phyloP scores from a whole-genome alignment of 768 basidiomycete species.

The Mycena capillaripes region DNA sequence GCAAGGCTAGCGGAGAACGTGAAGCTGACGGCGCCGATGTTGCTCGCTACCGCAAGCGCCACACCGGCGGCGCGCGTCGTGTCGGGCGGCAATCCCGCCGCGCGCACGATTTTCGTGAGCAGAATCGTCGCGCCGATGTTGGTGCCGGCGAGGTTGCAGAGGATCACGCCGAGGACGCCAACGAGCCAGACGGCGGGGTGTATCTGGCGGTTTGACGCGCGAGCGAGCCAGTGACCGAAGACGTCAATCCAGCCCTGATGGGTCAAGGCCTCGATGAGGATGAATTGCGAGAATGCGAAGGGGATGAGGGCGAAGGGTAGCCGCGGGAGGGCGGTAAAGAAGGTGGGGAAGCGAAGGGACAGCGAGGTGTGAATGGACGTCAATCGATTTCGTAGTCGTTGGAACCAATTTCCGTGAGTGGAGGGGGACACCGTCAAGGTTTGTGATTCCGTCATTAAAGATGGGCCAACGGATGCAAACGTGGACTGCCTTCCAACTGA shows the following conservation, averaged over 20 bases:
- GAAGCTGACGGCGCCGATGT: slow-evolving; percentile 92
- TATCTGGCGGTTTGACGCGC: slow-evolving; percentile 57
- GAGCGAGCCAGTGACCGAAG: slow-evolving; percentile 78
- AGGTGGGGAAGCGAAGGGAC: slow-evolving; percentile 75
- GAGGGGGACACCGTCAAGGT: not conserved
- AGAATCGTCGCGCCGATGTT: slow-evolving; percentile 95
- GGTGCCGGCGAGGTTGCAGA: slow-evolving; percentile 89
- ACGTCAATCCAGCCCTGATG: slow-evolving; percentile 90
- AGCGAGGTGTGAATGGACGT: slow-evolving; percentile 29
- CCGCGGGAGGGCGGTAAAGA: slow-evolving; percentile 72
- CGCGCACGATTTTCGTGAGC: slow-evolving; percentile 84
- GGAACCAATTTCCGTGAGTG: not conserved
- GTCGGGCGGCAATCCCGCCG: slow-evolving; percentile 53
- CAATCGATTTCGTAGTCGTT: slow-evolving; percentile 4
- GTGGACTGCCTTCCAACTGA: slow-evolving; percentile 72
- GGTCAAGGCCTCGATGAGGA: slow-evolving; percentile 88
- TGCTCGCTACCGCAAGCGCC: slow-evolving; percentile 87
- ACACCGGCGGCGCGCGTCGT: slow-evolving; percentile 70
- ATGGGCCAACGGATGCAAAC: slow-evolving; percentile 48
- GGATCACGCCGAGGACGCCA: slow-evolving; percentile 77
- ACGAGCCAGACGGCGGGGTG: slow-evolving; percentile 74
- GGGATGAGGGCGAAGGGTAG: slow-evolving; percentile 88
- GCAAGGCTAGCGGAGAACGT: slow-evolving; percentile 85
- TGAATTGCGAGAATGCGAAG: slow-evolving; percentile 95
- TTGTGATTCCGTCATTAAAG: slow-evolving; percentile 13